These are phyloP conservation scores for Leishmania tarentolae DNA, from an alignment of 208 protist species.

Conservation along the genomic window DNA sequence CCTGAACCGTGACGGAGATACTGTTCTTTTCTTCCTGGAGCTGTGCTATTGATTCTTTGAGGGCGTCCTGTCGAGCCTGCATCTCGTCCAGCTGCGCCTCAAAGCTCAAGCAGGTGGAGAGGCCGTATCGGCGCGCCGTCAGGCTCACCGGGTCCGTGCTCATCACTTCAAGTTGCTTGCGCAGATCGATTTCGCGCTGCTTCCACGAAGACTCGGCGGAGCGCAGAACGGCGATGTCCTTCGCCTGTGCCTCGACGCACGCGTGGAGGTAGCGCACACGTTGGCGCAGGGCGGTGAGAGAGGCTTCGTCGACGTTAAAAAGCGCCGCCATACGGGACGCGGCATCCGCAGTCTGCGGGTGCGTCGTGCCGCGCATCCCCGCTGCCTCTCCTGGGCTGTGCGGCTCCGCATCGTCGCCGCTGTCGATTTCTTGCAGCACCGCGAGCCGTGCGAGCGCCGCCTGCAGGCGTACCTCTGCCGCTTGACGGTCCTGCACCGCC, in stretches of 20 bases:
- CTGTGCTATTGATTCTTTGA: constrained; percentile 1
- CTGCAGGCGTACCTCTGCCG: constrained; percentile 49
- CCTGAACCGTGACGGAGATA: constrained; percentile 10
- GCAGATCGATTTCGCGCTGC: constrained; percentile 59
- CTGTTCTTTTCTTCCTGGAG: constrained; percentile 11
- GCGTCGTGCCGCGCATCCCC: not conserved
- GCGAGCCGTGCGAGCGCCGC: constrained; percentile 24
- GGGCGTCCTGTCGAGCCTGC: constrained; percentile 20
- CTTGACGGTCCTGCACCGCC: constrained; percentile 52
- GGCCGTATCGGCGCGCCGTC: constrained; percentile 69
- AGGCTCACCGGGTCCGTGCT: constrained; percentile 71
- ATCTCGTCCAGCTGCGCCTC: constrained; percentile 51
- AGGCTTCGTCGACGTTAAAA: constrained; percentile 20
- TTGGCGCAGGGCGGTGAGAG: constrained; percentile 19
- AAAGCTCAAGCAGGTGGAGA: constrained; percentile 53
- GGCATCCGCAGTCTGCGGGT: constrained; percentile 1
- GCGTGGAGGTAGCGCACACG: constrained; percentile 35
- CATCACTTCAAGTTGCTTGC: constrained; percentile 60
- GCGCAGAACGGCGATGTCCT: constrained; percentile 45
- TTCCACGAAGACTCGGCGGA: constrained; percentile 50
- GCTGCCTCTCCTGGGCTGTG: not conserved
- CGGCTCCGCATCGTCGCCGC: not conserved
- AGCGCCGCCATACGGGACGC: constrained; percentile 10
- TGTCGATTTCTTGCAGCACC: constrained; percentile 17
- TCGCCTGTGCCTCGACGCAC: constrained; percentile 40